These are phyloP conservation scores for Sporothrix phasma DNA, from an alignment of 2,329 filamentous ascomycete genomes.

Conservation along the genomic window DNA sequence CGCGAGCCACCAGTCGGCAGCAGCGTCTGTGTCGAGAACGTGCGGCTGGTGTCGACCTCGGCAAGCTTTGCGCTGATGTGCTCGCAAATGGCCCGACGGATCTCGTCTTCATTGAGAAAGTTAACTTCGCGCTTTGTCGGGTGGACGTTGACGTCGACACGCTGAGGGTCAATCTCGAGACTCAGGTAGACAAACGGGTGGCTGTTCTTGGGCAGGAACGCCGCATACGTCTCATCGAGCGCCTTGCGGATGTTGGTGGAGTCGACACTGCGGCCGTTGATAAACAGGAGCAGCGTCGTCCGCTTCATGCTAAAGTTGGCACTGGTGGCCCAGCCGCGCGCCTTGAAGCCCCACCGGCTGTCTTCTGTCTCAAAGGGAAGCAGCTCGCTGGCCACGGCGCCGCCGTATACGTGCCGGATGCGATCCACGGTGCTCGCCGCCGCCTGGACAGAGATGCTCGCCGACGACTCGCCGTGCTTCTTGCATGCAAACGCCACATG, in stretches of 20 bases:
- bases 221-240: slow-evolving; percentile 78
- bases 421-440: slow-evolving; percentile 66
- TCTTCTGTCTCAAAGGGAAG: slow-evolving; percentile 65
- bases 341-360: slow-evolving; percentile 72
- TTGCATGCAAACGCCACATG: slow-evolving; percentile 95
- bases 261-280: slow-evolving; percentile 91
- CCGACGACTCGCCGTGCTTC: slow-evolving; percentile 81
- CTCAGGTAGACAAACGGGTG: slow-evolving; percentile 92
- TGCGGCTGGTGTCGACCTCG: slow-evolving; percentile 84
- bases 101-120: slow-evolving; percentile 95
- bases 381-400: slow-evolving; percentile 75
- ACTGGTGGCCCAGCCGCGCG: slow-evolving; percentile 73
- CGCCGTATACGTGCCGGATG: slow-evolving; percentile 84
- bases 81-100: slow-evolving; percentile 75
- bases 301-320: slow-evolving; percentile 92
- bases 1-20: slow-evolving; percentile 34
- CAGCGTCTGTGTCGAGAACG: slow-evolving; percentile 87
- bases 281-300: slow-evolving; percentile 81
- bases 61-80: slow-evolving; percentile 69
- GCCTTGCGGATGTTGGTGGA: slow-evolving; percentile 81
- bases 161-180: slow-evolving; percentile 80
- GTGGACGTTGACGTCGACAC: slow-evolving; percentile 95
- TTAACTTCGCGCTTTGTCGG: slow-evolving; percentile 96
- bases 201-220: slow-evolving; percentile 83
- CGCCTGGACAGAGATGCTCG: slow-evolving; percentile 68